These are phyloP conservation scores for Gossypium ekmanianum DNA, from an alignment of 345 rosid genomes.

Conservation along the genomic window DNA sequence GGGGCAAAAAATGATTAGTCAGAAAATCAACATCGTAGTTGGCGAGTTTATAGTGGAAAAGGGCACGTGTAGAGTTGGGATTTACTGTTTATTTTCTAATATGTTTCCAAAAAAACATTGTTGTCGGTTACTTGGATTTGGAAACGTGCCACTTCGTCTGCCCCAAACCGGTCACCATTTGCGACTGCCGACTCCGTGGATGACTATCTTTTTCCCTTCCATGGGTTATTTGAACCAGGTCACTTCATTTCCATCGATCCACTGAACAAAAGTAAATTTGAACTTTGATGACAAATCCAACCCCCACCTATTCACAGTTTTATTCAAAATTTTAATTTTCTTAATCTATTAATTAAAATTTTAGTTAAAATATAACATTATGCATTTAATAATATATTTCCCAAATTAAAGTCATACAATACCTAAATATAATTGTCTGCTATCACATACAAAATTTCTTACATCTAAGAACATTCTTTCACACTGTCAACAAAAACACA, in stretches of 20 bases:
- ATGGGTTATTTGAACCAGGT: conserved; percentile 2
- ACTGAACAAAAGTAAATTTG: background rate
- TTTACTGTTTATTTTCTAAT: background rate
- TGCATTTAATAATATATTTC: too few species aligned
- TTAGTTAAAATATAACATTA: too few species aligned
- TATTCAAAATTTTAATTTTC: too few species aligned
- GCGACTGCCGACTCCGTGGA: conserved; percentile 12
- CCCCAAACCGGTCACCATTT: background rate
- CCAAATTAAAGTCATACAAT: too few species aligned
- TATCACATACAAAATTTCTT: too few species aligned
- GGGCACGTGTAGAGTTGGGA: background rate
- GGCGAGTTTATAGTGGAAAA: background rate
- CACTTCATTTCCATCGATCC: background rate
- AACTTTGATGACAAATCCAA: too few species aligned
- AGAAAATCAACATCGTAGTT: background rate
- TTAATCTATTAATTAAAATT: too few species aligned
- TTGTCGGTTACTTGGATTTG: conserved; percentile 9
- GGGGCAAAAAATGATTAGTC: background rate
- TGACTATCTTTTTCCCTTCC: background rate
- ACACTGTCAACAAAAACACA: too few species aligned
- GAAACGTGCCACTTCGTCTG: background rate
- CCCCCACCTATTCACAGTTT: too few species aligned
- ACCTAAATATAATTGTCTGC: too few species aligned
- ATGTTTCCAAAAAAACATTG: background rate
- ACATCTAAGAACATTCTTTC: too few species aligned